Conservation (phyloP, 768 basidiomycete species). For the Auriscalpium orientale region DNA sequence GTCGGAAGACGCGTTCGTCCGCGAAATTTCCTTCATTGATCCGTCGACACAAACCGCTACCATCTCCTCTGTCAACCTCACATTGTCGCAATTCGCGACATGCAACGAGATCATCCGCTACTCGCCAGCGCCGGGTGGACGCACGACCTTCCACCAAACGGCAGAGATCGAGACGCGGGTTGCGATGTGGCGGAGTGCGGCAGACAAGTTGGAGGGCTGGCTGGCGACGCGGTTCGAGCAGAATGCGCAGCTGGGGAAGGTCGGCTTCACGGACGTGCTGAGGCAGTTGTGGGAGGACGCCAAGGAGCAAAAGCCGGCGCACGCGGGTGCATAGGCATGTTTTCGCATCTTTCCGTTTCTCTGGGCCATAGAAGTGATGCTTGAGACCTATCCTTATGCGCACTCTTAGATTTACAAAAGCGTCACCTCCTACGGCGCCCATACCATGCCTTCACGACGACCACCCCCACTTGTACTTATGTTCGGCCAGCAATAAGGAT, state of each 20-base stretch:
- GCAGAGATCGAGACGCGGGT: constrained; percentile 84
- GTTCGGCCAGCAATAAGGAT: neutral
- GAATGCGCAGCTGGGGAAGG: constrained; percentile 84
- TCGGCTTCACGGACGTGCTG: constrained; percentile 86
- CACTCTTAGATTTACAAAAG: constrained; percentile 16
- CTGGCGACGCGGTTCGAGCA: constrained; percentile 85
- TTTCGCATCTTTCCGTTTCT: constrained; percentile 7
- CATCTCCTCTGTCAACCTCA: constrained; percentile 89
- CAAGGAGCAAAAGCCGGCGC: constrained; percentile 41
- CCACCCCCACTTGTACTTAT: constrained; percentile 17
- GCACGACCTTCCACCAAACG: constrained; percentile 80
- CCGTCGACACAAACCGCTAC: constrained; percentile 73
- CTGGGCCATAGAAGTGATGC: constrained; percentile 8
- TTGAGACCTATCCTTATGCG: constrained; percentile 14
- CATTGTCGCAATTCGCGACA: constrained; percentile 88
- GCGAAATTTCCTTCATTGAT: constrained; percentile 91
- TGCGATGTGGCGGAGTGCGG: constrained; percentile 72
- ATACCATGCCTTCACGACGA: constrained; percentile 21
- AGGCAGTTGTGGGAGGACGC: constrained; percentile 67
- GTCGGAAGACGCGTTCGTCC: constrained; percentile 89
- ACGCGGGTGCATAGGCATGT: constrained; percentile 20
- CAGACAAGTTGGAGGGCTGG: constrained; percentile 80
- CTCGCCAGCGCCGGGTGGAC: constrained; percentile 51
- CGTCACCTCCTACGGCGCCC: constrained; percentile 12
- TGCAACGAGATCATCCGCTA: constrained; percentile 90